A percentile compares a stretch with the other conserved stretches of the same genome.
Conservation (phyloP, 2,329 filamentous ascomycete species). For the Cercospora sesami region DNA sequence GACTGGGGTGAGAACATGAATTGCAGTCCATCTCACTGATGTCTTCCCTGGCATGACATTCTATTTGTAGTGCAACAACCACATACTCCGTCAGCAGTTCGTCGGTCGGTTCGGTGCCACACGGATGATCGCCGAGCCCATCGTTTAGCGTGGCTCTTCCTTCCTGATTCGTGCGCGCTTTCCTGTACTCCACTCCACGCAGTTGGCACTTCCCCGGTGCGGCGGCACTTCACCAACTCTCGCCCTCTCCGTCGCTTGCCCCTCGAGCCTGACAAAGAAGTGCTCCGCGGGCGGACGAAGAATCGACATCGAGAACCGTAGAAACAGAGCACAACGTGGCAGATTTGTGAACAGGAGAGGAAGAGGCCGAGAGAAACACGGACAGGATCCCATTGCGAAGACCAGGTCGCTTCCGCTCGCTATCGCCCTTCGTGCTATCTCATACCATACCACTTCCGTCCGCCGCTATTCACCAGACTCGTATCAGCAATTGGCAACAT, state of each 20-base stretch:
- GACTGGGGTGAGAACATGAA: neutral
- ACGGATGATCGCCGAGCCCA: slow-evolving; percentile 6
- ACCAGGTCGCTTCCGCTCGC: slow-evolving; percentile 12
- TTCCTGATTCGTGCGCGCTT: slow-evolving; percentile 1
- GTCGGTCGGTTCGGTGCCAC: slow-evolving; percentile 5
- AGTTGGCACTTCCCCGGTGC: slow-evolving; percentile 4
- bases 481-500: neutral
- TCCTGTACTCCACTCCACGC: slow-evolving; percentile 7
- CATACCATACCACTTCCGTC: neutral
- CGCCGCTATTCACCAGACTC: neutral
- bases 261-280: neutral
- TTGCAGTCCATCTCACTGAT: neutral
- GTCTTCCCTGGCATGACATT: neutral
- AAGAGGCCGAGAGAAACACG: neutral
- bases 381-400: slow-evolving; percentile 5
- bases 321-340: neutral
- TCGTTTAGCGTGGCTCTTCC: slow-evolving; percentile 5
- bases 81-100: neutral
- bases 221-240: slow-evolving; percentile 5
- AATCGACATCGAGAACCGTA: neutral
- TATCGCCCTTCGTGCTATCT: slow-evolving; percentile 3
- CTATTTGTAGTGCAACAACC: neutral
- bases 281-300: neutral
- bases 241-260: neutral
- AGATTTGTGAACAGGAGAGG: neutral